Base-by-base conservation (phyloP, 1,139 yeast species). In the Sugiyamaella xylanicola region DNA sequence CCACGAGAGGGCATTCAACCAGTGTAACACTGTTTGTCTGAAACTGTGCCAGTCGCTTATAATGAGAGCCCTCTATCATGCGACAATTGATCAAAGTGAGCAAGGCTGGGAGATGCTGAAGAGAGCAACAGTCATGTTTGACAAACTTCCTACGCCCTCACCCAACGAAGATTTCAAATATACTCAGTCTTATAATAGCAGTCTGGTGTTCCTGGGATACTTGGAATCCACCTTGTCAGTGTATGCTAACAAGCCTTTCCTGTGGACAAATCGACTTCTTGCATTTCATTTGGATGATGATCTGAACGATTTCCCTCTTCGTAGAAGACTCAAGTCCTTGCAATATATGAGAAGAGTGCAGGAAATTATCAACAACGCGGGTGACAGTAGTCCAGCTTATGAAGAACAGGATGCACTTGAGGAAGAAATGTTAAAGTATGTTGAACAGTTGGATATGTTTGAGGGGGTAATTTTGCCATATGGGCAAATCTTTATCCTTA, bases 401-500 rank as follows among this genome's bases (percentile, higher is more conserved):
- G 50, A 47, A 17, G 53, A 51, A 13, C 48, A 40, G 17, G 48
- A 43, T 15, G 41, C 43, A 2, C 42, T 56, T 15, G 51, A 50
- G 47, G 45, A 47, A 16, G 59, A 49, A 27, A 46, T 54, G 8
- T 16, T 41, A 8, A 29, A 46, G 16, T 54, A 41, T 40, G 50
- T 54, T 13, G 39, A 27, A 4, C 15, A 29, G 8, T 19, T 54
- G 2, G 53, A 45, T 35, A 21, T 16, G 4, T 15, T 51, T 4
- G 59, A 56, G 47, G 59, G 59, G 2, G 19, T 36, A 2, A n/a
- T 51, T 3, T 36, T 51, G 15, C 55, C 57, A 15, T 56, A 48
- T 29, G 59, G 59, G 11, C 59, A 56, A 44, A 22, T 56, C 7
- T 20, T 43, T 27, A 29, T 51, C 19, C 20, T 43, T 2, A 20